These are phyloP conservation scores for Trametes hirsuta DNA, from an alignment of 1,284 basidiomycete genomes.

Conservation along the genomic window DNA sequence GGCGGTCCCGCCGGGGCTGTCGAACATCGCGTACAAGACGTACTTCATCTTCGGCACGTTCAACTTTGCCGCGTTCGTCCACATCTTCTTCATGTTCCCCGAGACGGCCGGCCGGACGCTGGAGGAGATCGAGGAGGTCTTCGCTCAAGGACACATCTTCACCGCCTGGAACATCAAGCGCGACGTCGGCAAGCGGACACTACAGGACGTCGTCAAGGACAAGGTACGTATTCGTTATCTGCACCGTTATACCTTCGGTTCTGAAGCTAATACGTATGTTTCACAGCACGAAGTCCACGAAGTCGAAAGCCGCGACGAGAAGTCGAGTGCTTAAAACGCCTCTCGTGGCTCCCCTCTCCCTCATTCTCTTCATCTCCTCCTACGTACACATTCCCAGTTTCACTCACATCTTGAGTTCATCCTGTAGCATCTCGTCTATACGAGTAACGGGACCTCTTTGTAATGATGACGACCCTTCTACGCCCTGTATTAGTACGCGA, in stretches of 20 bases:
- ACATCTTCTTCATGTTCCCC: conserved; percentile 75
- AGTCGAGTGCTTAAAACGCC: conserved; percentile 10
- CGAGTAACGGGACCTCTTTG: background rate
- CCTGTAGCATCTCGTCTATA: background rate
- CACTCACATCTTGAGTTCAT: background rate
- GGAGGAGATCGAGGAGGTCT: conserved; percentile 79
- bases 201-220: conserved; percentile 44
- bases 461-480: background rate
- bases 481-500: background rate
- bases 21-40: conserved; percentile 45
- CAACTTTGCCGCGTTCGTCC: conserved; percentile 72
- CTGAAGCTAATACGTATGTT: background rate
- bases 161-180: conserved; percentile 71
- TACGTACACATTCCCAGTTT: background rate
- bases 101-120: conserved; percentile 74
- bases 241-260: background rate
- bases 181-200: conserved; percentile 63
- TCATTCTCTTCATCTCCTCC: background rate
- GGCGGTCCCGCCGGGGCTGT: conserved; percentile 45
- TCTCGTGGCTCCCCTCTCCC: background rate
- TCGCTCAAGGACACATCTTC: conserved; percentile 67
- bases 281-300: conserved; percentile 21
- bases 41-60: conserved; percentile 80
- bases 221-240: conserved; percentile 10
- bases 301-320: conserved; percentile 24